Percentiles rank a stretch among this genome's conserved stretches.
phyloP scores from a whole-genome alignment of 1,284 basidiomycete genomes.

The Xerocomus amazonicus region DNA sequence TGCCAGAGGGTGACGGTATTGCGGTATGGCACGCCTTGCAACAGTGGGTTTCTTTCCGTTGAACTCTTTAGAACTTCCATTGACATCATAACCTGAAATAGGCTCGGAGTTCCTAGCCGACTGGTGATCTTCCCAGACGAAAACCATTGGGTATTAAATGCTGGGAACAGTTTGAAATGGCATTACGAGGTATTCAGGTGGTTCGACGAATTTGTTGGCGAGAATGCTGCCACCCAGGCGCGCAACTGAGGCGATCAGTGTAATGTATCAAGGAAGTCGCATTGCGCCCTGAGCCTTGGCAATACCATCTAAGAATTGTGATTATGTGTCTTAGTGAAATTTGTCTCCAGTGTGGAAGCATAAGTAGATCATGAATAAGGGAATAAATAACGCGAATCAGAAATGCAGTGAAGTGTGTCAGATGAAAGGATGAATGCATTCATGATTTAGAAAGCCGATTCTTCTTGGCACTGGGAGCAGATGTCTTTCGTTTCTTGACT shows the following conservation, averaged over 20 bases:
- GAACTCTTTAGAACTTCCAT: not conserved
- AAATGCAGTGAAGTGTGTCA: not conserved
- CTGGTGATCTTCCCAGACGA: constrained; percentile 90
- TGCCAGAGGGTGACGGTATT: constrained; percentile 82
- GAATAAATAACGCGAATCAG: constrained; percentile 12
- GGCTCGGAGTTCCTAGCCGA: constrained; percentile 73
- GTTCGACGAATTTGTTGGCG: constrained; percentile 73
- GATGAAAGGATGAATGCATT: not conserved
- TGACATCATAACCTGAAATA: constrained; percentile 27
- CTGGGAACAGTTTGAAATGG: constrained; percentile 80
- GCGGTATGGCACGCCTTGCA: constrained; percentile 77
- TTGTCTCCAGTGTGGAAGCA: constrained; percentile 10
- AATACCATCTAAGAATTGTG: not conserved
- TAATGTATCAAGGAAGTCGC: not conserved
- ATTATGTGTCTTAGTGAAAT: constrained; percentile 11
- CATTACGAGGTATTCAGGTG: constrained; percentile 87
- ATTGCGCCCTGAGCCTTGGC: not conserved
- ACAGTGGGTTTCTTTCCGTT: constrained; percentile 50
- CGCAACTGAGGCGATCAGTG: constrained; percentile 15
- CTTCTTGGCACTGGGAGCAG: constrained; percentile 10
- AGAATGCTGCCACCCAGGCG: constrained; percentile 6
- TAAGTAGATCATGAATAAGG: constrained; percentile 11
- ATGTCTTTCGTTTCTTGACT: constrained; percentile 24
- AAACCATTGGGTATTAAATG: constrained; percentile 87
- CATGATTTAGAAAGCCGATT: constrained; percentile 13